Evolutionary conservation across 805 yeast genomes (phyloP).

Genomic region (Candida stauntonica): DNA sequence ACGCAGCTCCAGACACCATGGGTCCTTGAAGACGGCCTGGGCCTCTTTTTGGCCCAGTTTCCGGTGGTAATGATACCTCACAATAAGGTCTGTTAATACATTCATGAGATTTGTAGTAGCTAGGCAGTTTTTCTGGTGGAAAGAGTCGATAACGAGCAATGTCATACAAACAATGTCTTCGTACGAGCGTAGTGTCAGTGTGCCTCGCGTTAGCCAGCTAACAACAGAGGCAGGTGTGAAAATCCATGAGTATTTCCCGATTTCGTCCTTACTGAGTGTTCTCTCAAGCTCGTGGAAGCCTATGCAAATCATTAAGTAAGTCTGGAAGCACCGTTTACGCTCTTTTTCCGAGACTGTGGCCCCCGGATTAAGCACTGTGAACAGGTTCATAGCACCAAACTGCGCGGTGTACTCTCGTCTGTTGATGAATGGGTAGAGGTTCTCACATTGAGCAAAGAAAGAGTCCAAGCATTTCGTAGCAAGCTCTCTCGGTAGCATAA

Average conservation of each 20-base stretch:
- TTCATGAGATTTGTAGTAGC: constrained; percentile 52
- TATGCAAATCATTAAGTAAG: constrained; percentile 17
- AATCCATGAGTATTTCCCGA: constrained; percentile 7
- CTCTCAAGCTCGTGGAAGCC: constrained; percentile 21
- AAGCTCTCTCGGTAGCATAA: constrained; percentile 16
- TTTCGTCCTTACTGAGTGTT: constrained; percentile 10
- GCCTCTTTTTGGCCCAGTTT: constrained; percentile 10
- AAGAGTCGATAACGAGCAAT: constrained; percentile 48
- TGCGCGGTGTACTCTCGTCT: constrained; percentile 11
- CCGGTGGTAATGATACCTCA: constrained; percentile 45
- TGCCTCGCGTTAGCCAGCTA: constrained; percentile 13
- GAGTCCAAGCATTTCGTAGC: constrained; percentile 17
- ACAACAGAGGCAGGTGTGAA: constrained; percentile 9
- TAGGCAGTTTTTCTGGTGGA: constrained; percentile 49
- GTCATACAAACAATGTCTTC: constrained; percentile 41
- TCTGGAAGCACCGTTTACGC: constrained; percentile 15
- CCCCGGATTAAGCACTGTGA: constrained; percentile 17
- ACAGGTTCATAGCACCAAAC: constrained; percentile 14
- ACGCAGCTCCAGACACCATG: constrained; percentile 36
- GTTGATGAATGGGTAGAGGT: constrained; percentile 20
- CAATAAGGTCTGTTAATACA: constrained; percentile 40
- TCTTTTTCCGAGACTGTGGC: constrained; percentile 5
- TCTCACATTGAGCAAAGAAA: constrained; percentile 17
- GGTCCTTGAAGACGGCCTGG: constrained; percentile 20
- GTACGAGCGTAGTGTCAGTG: constrained; percentile 35